Base-by-base conservation (phyloP, 2,329 filamentous ascomycete species). In the Tolypocladium cylindrosporum region DNA sequence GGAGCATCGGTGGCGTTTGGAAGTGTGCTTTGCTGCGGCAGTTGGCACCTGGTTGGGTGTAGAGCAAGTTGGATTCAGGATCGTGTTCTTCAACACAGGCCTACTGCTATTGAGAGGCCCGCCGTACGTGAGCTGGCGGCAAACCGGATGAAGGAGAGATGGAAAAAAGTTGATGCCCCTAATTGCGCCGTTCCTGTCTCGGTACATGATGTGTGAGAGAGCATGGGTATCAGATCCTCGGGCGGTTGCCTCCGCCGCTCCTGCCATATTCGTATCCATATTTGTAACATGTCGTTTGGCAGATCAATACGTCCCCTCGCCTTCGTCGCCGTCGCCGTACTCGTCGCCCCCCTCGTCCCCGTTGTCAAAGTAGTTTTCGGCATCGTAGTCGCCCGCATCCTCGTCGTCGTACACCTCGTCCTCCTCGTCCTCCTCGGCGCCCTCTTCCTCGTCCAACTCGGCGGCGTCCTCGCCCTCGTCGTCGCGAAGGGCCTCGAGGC, bases 331-430 rank as follows among this genome's bases (percentile, higher is more conserved):
- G 11, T 78, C 78, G 4, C 75, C 79, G 54, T 77, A 77, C 53
- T 80, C 79, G 27, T 79, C 77, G 41, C 77, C 76, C 56, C 80
- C 77, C 31, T 83, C 80, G 60, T 81, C 79, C 14, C 80, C 80
- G 31, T 77, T 80, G 60, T 84, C 82, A 66, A 85, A 85, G 70
- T 84, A 84, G 11, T 76, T 75, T 64, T 85, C 82, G 2, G 82
- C 82, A 51, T 85, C 79, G 65, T 85, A 85, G 60, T 85, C 82
- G 9, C 82, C 82, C 1, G 79, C 82, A 54, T 82, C 80, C 59
- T 84, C 80, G 57, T 85, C 82, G 54, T 85, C 79, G 60, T 79
- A 80, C 31, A 71, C 72, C 57, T 79, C 77, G 57, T 79, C 78
- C 62, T 79, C 76, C 21, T 77, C 77, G 11, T 75, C 76, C 55